Evolutionary conservation across 2,329 filamentous ascomycete genomes (phyloP), one percentile per base, ranked within the genome.

Genomic region (Zymoseptoria pseudotritici): DNA sequence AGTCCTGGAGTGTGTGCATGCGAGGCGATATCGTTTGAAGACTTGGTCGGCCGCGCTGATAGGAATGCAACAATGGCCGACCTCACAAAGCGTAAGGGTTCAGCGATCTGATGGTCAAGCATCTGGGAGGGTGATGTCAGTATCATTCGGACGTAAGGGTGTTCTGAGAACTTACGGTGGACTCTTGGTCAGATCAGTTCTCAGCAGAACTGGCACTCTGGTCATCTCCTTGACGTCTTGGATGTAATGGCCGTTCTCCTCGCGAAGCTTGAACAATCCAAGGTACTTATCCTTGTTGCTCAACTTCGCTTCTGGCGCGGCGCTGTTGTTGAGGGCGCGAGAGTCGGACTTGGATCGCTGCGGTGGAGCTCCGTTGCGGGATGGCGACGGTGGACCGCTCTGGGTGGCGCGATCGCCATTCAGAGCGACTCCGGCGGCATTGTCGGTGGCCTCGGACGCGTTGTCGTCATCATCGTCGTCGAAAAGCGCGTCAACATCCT

Each of bases 221-320:
- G 91, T 93, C 92, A 99, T 97, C 81, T 99, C 94, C 60, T 87
- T 92, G 66, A 99, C 91, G 75, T 99, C 94, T 78, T 99, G 94
- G 71, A 99, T 97, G 79, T 95, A 95, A 69, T 97, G 90, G 66
- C 93, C 93, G 68, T 89, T 88, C 77, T 96, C 90, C 75, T 99
- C 93, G 56, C 94, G 84, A 67, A 99, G 82, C 68, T 87, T 86
- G 80, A 97, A 97, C 65, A 94, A 80, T 73, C 87, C 90, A 64
- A 96, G 77, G 76, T 97, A 99, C 80, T 96, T 97, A 80, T 97
- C 91, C 83, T 96, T 97, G 79, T 94, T 91, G 66, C 83, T 90
- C 73, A 94, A 78, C 72, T 91, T 91, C 59, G 85, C 83, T 78
- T 96, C 92, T 4, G 88, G 84, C 57, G 85, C 84, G 67, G 94